Base-by-base conservation (phyloP, 805 yeast species). In the Tetrapisispora namnaoensis region DNA sequence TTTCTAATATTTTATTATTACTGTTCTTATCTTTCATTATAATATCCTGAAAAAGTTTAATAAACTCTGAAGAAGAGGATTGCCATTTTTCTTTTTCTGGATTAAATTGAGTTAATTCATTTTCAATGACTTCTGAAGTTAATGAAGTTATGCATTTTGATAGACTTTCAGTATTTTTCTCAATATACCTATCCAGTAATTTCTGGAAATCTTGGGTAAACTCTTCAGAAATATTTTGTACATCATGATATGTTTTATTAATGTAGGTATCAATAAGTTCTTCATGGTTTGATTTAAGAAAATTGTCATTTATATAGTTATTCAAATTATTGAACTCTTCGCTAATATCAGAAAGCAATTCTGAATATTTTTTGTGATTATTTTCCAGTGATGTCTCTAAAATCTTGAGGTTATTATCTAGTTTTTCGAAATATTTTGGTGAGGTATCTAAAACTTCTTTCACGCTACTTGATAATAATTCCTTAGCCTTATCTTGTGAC, bases 261-360 rank as follows among this genome's bases (percentile, higher is more conserved):
- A 59, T 54, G 38, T 62, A 62, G 2, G 55, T 52, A 14, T 54
- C 52, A 4, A 66, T 46, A 16, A 62, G 42, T 37, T 58, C 65
- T 44, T 58, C 60, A 47, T 56, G 62, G 46, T 56, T 62, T 46
- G 56, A 62, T 39, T 61, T 62, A 45, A 63, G 61, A 36, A 65
- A 60, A 17, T 63, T 58, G 17, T 57, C 60, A 38, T 58, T 56
- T 5, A 67, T 53, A 42, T 61, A 66, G 34, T 62, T 63, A 40
- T 58, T 63, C 38, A 66, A 53, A 47, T 59, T 62, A 45, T 65
- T 67, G 42, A 61, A 61, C 24, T 66, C 69, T 45, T 66, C 70
- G 43, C 68, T 65, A 10, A 66, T 54, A 51, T 63, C 64, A 30
- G 67, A 63, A 32, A 67, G 47, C 30, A 58, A 61, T 41, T 57